These are phyloP conservation scores for Rhodosporidiobolus odoratus DNA, from an alignment of 768 basidiomycete genomes.

Conservation along the genomic window DNA sequence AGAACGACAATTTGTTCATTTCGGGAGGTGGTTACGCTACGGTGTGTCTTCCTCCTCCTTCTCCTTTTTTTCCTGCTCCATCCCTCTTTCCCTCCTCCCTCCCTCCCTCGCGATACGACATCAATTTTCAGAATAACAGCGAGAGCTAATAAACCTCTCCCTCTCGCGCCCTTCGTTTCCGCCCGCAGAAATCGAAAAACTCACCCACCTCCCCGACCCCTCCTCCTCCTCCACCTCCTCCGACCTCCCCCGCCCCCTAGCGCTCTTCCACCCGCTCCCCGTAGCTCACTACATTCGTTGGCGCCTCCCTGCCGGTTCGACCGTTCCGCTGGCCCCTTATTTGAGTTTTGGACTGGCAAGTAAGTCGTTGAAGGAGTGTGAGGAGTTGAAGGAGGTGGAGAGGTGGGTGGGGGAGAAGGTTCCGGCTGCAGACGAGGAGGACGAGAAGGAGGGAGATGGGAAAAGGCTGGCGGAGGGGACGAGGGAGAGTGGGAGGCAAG, in stretches of 20 bases:
- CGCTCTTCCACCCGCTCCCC: constrained; percentile 23
- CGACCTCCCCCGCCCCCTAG: constrained; percentile 6
- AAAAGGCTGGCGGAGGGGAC: neutral
- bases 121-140: neutral
- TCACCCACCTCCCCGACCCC: constrained; percentile 32
- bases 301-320: constrained; percentile 8
- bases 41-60: constrained; percentile 24
- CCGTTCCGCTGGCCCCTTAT: too few relatives aligned
- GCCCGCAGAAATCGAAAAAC: constrained; percentile 35
- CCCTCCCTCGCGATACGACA: neutral
- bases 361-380: neutral
- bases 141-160: neutral
- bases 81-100: neutral
- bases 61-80: neutral
- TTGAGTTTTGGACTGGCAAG: neutral
- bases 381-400: neutral
- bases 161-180: too few relatives aligned
- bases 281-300: constrained; percentile 21
- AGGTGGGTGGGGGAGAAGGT: neutral
- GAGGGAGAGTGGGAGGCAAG: neutral
- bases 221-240: neutral
- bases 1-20: constrained; percentile 39
- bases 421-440: neutral
- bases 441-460: neutral
- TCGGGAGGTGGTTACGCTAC: constrained; percentile 40